Percentiles rank a stretch among this genome's conserved stretches.
Conservation (phyloP, 768 basidiomycete genomes). For the Hericium rajendrae region DNA sequence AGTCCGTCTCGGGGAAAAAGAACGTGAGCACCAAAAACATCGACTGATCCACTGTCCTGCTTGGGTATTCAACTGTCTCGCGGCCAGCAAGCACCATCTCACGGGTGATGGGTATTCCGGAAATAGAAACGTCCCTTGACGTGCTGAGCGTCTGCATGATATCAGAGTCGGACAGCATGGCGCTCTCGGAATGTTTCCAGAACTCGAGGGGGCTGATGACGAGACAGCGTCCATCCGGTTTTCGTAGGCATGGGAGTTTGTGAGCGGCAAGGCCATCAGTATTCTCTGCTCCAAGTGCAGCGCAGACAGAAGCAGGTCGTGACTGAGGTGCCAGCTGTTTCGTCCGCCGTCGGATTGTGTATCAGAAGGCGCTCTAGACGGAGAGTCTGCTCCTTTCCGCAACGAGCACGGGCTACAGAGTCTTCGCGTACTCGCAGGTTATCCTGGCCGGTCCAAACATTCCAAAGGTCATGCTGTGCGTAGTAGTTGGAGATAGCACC, state of each 20-base stretch:
- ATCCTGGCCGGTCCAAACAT: slow-evolving; percentile 62
- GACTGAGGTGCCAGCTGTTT: slow-evolving; percentile 49
- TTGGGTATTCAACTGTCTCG: slow-evolving; percentile 40
- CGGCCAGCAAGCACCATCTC: slow-evolving; percentile 73
- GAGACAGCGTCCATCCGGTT: slow-evolving; percentile 47
- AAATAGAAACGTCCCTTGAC: slow-evolving; percentile 44
- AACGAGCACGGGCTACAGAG: slow-evolving; percentile 61
- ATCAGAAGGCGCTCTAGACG: slow-evolving; percentile 73
- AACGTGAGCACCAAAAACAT: slow-evolving; percentile 72
- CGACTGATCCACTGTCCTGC: slow-evolving; percentile 48
- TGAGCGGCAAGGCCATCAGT: slow-evolving; percentile 32
- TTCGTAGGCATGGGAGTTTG: slow-evolving; percentile 44
- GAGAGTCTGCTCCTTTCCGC: slow-evolving; percentile 57
- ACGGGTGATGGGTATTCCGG: slow-evolving; percentile 56
- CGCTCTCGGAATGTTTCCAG: slow-evolving; percentile 56
- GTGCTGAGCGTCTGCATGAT: slow-evolving; percentile 50
- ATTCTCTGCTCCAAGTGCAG: slow-evolving; percentile 54
- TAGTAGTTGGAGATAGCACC: slow-evolving; percentile 43
- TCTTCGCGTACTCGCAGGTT: slow-evolving; percentile 60
- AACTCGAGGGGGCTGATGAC: slow-evolving; percentile 66
- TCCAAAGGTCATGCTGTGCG: slow-evolving; percentile 52
- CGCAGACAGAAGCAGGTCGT: slow-evolving; percentile 51
- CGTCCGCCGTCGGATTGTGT: slow-evolving; percentile 35
- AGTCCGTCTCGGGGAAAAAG: slow-evolving; percentile 71
- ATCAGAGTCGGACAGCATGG: slow-evolving; percentile 42